A percentile compares a stretch with the other conserved stretches of the same genome.
Evolutionary conservation across 1,139 yeast genomes (phyloP).

Genomic region (Hanseniaspora sp.): DNA sequence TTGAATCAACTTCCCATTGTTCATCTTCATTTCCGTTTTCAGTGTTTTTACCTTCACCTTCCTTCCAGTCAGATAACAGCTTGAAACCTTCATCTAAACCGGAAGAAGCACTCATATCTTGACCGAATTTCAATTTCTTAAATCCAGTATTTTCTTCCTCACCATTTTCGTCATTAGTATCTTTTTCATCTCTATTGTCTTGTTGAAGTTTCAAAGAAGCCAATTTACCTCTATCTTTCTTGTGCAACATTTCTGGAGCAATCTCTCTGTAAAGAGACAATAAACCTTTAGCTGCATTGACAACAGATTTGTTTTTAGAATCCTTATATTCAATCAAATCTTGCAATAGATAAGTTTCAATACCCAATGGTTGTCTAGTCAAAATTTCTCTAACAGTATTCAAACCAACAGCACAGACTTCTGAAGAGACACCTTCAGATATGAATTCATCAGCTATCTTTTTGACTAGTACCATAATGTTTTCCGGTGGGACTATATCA

Average conservation of each 20-base stretch:
- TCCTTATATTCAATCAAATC: conserved; percentile 86
- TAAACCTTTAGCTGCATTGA: conserved; percentile 88
- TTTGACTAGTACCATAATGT: conserved; percentile 62
- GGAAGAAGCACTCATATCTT: conserved; percentile 45
- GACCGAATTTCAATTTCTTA: conserved; percentile 47
- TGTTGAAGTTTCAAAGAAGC: conserved; percentile 72
- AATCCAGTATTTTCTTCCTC: conserved; percentile 16
- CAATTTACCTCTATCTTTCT: conserved; percentile 83
- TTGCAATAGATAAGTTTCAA: conserved; percentile 73
- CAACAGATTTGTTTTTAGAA: conserved; percentile 84
- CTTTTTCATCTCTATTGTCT: conserved; percentile 33
- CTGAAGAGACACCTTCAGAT: conserved; percentile 95
- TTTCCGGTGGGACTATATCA: conserved; percentile 93
- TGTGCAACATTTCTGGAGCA: conserved; percentile 87
- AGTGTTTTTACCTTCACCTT: conserved; percentile 52
- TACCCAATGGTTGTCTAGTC: conserved; percentile 86
- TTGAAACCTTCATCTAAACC: conserved; percentile 79
- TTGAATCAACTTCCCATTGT: conserved; percentile 45
- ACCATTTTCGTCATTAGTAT: not conserved
- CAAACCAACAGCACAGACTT: conserved; percentile 95
- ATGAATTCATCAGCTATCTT: conserved; percentile 96
- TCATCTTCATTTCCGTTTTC: conserved; percentile 59
- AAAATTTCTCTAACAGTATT: conserved; percentile 89
- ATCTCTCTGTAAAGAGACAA: conserved; percentile 78
- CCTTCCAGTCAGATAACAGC: conserved; percentile 74